Evolutionary conservation across 2,329 filamentous ascomycete genomes (phyloP), one percentile per base, ranked within the genome.

Genomic region (Ceratocystis alfenasii): DNA sequence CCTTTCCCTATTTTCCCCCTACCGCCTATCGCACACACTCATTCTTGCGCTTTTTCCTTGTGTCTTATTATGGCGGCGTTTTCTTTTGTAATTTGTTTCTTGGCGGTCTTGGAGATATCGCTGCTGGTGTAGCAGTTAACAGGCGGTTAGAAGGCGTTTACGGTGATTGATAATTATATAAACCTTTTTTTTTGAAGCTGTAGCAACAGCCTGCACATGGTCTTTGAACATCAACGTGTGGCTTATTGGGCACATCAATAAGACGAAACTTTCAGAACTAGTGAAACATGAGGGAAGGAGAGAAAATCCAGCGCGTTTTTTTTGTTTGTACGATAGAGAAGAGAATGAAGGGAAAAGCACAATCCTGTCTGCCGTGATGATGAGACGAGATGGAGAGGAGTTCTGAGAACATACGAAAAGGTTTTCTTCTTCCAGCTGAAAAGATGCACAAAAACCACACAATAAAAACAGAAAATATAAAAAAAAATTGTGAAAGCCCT

Each of bases 101-200:
- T 53, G 41, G 64, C 12, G 50, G 65, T 33, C 55, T 59, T 59
- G 55, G 55, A 33, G 55, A 59, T 36, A 48, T 65, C 20, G 15
- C 36, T 46, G 25, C 55, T 55, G 45, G 50, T 41, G n/a, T 60
- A 44, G 50, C 22, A 46, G 44, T 20, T 6, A 55, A 30, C 46
- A 33, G 30, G 7, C n/a, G 48, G 20, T 22, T 20, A 36, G 17
- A 41, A 20, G 63, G 63, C 33, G 63, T 36, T 36, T n/a, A 41
- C 6, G 55, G n/a, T 33, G 48, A 41, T 41, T 61, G 45, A 36
- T 65, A 36, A 57, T 60, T 7, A 30, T 65, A 36, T 33, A 36
- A 44, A 41, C 12, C 10, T 50, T 63, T 36, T 61, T 61, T 53
- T 53, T 50, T 50, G 10, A 53, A 28, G 48, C 48, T 53, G 48